Base-by-base conservation (phyloP, 805 yeast species). In the Candida nemodendra region DNA sequence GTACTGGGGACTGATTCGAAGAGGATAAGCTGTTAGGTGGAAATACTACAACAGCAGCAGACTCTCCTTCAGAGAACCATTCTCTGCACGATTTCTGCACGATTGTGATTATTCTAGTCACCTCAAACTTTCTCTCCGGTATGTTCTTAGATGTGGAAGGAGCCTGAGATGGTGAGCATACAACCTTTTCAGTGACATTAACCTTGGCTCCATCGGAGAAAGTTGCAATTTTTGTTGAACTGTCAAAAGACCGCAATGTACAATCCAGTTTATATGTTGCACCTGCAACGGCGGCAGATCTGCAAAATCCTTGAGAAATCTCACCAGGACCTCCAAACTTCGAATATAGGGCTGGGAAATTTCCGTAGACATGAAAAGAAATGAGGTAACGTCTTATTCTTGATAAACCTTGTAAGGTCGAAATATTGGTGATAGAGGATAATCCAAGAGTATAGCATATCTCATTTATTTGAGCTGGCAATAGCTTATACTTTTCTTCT, bases 271-370 rank as follows among this genome's bases (percentile, higher is more conserved):
- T 88, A 65, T 93, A 91, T 23, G 95, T 87, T 38, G 97, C 84
- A 38, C 98, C 98, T 14, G 93, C 98, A 45, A 91, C 98, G 11
- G 99, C 99, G 3, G 98, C 98, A 41, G 95, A 84, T 52, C 99
- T 75, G 65, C 97, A 91, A 62, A 93, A 91, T 2, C 97, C 99
- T 66, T 91, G 99, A 12, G 95, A 81, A 18, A 91, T 69, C 64
- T 91, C 99, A 36, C 98, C 96, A 0, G 95, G 90, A 2, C 96
- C 95, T 40, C 98, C 99, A 64, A 81, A 91, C 68, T 88, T 91
- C 34, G 95, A 84, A 52, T 82, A 82, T 68, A 91, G 71, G 9
- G 86, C 95, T 2, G 99, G 97, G 72, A 93, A 91, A 47, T 79
- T 84, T 11, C 99, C 99, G 61, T 90, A 93, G 4, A 90, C 87